phyloP scores from a whole-genome alignment of 78 protist genomes.

The Dictyostelium purpureum region DNA sequence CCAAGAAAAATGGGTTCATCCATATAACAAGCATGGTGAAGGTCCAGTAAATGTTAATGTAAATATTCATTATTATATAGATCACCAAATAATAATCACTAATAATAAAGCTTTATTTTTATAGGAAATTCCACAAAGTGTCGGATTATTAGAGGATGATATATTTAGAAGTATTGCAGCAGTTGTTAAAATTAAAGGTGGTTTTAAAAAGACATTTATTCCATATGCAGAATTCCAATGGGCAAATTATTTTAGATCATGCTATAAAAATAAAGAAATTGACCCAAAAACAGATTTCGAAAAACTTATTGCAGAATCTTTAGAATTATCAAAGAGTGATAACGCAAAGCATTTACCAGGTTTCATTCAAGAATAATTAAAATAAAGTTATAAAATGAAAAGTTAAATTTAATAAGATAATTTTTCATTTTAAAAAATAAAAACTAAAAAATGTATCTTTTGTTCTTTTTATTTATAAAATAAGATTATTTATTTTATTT shows the following conservation, averaged over 20 bases:
- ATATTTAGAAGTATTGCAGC: slow-evolving; percentile 69
- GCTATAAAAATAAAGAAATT: neutral
- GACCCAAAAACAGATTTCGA: neutral
- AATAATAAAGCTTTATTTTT: neutral
- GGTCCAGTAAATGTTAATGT: slow-evolving; percentile 33
- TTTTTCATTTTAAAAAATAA: neutral
- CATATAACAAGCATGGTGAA: slow-evolving; percentile 65
- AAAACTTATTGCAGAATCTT: slow-evolving; percentile 29
- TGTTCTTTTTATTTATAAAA: neutral
- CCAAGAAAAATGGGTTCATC: slow-evolving; percentile 64
- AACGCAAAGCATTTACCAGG: slow-evolving; percentile 54
- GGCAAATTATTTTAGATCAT: slow-evolving; percentile 68
- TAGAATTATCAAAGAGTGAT: slow-evolving; percentile 14
- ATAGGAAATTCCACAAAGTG: slow-evolving; percentile 21
- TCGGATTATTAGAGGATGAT: slow-evolving; percentile 34
- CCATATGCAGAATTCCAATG: slow-evolving; percentile 78
- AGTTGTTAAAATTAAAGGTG: slow-evolving; percentile 73
- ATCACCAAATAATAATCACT: neutral
- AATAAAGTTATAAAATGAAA: neutral
- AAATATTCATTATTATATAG: neutral
- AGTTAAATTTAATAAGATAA: neutral
- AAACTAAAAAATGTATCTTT: neutral
- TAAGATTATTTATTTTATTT: neutral
- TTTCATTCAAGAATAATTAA: neutral
- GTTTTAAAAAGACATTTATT: slow-evolving; percentile 63